Conservation (phyloP, 108 stramenopile genomes). For the Skeletonema marinoi region DNA sequence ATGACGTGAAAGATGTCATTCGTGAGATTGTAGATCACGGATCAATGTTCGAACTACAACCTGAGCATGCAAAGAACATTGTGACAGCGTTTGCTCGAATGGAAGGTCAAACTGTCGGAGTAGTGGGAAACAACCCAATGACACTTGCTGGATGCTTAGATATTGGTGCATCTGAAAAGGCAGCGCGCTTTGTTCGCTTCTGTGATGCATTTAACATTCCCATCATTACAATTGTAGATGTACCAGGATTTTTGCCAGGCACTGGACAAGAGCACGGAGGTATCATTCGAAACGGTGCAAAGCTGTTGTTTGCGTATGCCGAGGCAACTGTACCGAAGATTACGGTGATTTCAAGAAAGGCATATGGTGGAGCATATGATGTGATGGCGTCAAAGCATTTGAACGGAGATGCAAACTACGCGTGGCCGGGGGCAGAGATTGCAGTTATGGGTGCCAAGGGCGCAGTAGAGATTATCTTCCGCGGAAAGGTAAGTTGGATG, state of each 20-base stretch:
- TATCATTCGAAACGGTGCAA: constrained; percentile 97
- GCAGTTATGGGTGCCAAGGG: constrained; percentile 99
- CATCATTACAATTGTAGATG: constrained; percentile 99
- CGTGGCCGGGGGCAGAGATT: constrained; percentile 97
- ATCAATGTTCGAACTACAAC: constrained; percentile 96
- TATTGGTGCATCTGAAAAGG: constrained; percentile 95
- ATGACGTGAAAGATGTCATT: constrained; percentile 91
- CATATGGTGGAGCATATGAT: constrained; percentile 99
- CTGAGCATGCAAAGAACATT: constrained; percentile 96
- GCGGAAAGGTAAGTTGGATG: constrained; percentile 79
- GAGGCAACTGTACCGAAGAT: constrained; percentile 98
- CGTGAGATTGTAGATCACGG: constrained; percentile 91
- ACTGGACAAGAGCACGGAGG: constrained; percentile 90
- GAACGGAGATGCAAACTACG: constrained; percentile 96
- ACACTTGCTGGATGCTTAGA: constrained; percentile 98
- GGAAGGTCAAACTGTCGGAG: constrained; percentile 94
- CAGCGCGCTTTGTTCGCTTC: constrained; percentile 97
- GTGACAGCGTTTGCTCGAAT: constrained; percentile 95
- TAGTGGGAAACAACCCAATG: constrained; percentile 98
- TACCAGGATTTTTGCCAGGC: constrained; percentile 99
- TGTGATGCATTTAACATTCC: constrained; percentile 99
- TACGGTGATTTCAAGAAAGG: constrained; percentile 99
- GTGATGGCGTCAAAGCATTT: constrained; percentile 99
- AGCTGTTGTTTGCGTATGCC: constrained; percentile 98
- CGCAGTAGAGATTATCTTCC: constrained; percentile 98